phyloP scores from a whole-genome alignment of 768 basidiomycete genomes.

The Tephrocybe rancida region DNA sequence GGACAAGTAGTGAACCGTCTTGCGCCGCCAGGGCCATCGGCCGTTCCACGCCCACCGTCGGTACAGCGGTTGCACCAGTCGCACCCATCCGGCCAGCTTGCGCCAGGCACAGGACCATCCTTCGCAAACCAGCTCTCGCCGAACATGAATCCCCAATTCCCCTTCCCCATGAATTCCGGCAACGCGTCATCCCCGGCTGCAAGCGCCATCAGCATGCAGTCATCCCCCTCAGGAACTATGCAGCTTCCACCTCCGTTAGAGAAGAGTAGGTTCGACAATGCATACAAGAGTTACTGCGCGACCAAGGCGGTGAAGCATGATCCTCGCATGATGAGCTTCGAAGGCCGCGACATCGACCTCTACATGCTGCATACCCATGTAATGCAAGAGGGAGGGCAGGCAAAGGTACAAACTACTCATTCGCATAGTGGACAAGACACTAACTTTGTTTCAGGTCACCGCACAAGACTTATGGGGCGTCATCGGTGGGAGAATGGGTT shows the following conservation, averaged over 20 bases:
- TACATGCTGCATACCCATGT: conserved; percentile 60
- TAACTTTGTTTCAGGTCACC: conserved; percentile 42
- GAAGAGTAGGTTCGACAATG: conserved; percentile 51
- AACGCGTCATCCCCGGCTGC: conserved; percentile 14
- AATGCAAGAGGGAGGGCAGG: conserved; percentile 55
- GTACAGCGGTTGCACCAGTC: conserved; percentile 38
- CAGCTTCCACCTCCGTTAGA: conserved; percentile 44
- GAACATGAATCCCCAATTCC: conserved; percentile 29
- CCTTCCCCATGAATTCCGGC: conserved; percentile 13
- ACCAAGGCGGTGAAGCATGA: conserved; percentile 44
- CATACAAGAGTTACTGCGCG: conserved; percentile 50
- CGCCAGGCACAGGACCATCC: conserved; percentile 16
- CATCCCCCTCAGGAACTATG: conserved; percentile 9
- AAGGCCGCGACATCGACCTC: conserved; percentile 61
- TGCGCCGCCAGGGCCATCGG: conserved; percentile 26
- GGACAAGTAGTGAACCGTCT: conserved; percentile 30
- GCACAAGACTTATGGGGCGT: conserved; percentile 62
- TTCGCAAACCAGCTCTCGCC: conserved; percentile 35
- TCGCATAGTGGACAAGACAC: neutral
- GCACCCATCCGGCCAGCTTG: conserved; percentile 5
- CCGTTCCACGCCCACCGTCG: conserved; percentile 37
- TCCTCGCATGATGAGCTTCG: conserved; percentile 44
- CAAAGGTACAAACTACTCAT: conserved; percentile 39
- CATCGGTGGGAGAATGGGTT: conserved; percentile 69
- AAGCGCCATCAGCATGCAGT: conserved; percentile 6